Conservation (phyloP, 805 yeast genomes). For the Metschnikowia arizonensis region DNA sequence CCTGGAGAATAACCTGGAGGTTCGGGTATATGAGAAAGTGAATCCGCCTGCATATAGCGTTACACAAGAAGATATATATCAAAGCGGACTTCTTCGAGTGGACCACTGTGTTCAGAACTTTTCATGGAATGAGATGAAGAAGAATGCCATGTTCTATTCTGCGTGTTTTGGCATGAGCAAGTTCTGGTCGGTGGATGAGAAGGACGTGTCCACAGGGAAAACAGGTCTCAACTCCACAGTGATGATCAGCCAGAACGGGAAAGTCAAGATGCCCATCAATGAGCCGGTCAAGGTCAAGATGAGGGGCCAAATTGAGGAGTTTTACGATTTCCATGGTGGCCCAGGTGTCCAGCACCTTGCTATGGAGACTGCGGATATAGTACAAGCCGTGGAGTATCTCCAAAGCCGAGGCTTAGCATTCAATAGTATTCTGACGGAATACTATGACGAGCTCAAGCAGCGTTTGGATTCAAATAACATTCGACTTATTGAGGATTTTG, state of each 20-base stretch:
- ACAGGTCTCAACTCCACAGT: slow-evolving; percentile 72
- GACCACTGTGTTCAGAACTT: slow-evolving; percentile 85
- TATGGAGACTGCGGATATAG: slow-evolving; percentile 56
- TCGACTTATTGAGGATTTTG: slow-evolving; percentile 49
- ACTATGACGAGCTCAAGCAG: slow-evolving; percentile 49
- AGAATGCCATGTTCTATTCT: slow-evolving; percentile 57
- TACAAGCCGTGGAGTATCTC: slow-evolving; percentile 51
- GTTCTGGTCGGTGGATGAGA: slow-evolving; percentile 84
- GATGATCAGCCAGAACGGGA: slow-evolving; percentile 64
- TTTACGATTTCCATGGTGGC: slow-evolving; percentile 67
- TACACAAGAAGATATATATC: slow-evolving; percentile 43
- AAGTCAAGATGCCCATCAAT: slow-evolving; percentile 75
- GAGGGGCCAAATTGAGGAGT: slow-evolving; percentile 80
- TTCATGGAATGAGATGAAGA: slow-evolving; percentile 62
- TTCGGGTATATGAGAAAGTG: slow-evolving; percentile 4
- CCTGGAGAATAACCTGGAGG: background rate
- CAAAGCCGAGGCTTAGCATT: slow-evolving; percentile 65
- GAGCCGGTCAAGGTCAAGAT: slow-evolving; percentile 72
- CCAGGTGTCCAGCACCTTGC: slow-evolving; percentile 88
- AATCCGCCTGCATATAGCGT: slow-evolving; percentile 79
- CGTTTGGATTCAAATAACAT: slow-evolving; percentile 45
- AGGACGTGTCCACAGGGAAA: slow-evolving; percentile 62
- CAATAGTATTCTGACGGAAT: slow-evolving; percentile 53
- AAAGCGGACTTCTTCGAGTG: slow-evolving; percentile 40
- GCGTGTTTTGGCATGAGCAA: slow-evolving; percentile 66